Evolutionary conservation across 495 filamentous ascomycete species (phyloP), one percentile per base, ranked within the genome.

Genomic region (Penicillium robsamsonii): DNA sequence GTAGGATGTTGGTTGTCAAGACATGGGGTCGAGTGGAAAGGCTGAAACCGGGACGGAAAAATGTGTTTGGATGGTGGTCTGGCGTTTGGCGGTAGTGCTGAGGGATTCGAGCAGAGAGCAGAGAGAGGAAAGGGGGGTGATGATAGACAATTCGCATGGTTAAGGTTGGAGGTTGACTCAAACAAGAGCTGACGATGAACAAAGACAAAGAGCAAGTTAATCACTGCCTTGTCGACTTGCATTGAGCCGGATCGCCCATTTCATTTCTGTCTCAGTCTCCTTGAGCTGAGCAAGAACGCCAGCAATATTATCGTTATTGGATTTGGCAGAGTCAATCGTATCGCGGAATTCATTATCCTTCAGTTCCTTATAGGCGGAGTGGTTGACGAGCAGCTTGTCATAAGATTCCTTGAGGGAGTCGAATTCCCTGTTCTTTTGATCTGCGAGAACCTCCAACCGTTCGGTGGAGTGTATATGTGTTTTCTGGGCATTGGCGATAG

Each of bases 381-480:
- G 87, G 44, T 75, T 70, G 24, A 58, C 68, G 22, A 73, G 67
- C 17, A 90, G 76, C 13, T 76, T 79, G 11, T 87, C 82, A 62
- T 90, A 89, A 31, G 81, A 77, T 33, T 78, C 72, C 57, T 75
- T 68, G 40, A 85, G 71, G 45, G 79, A 73, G 38, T 81, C 78
- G n/a, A 88, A 77, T 54, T 88, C 85, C 37, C 78, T 80, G 48
- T 85, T 80, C 70, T 89, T 85, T 68, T 91, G 85, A 49, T 89
- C 86, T 61, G 83, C 82, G 30, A 91, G 68, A 46, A 81, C 76
- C 47, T 87, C 78, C 31, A 91, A 71, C 57, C 81, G 79, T 43
- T 84, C 81, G 43, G 87, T 75, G 56, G 89, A 84, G 57, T 74
- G 73, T 59, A 66, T 63, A 53, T 81, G 79, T 13, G 65, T 67